These are phyloP conservation scores for Moniliophthora roreri DNA, from an alignment of 1,284 basidiomycete genomes.

Conservation along the genomic window DNA sequence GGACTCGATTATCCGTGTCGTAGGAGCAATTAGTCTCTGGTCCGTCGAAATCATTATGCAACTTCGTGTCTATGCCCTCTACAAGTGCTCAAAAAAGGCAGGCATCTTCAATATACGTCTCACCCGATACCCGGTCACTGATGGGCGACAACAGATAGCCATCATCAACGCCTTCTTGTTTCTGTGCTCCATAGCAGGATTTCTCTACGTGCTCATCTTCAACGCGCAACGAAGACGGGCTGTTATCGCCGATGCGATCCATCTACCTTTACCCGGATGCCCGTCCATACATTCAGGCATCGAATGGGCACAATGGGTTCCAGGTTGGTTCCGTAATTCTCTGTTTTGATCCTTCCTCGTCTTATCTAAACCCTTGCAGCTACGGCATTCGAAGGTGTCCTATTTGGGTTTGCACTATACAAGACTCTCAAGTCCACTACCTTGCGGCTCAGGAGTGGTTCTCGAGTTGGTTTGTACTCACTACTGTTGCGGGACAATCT, in stretches of 20 bases:
- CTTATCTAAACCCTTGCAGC: slow-evolving; percentile 19
- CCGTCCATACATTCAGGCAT: slow-evolving; percentile 41
- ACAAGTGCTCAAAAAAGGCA: slow-evolving; percentile 34
- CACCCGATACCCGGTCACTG: background rate
- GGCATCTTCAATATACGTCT: too few relatives aligned
- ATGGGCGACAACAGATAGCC: slow-evolving; percentile 26
- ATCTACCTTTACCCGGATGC: slow-evolving; percentile 40
- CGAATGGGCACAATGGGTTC: slow-evolving; percentile 46
- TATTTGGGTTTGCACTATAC: slow-evolving; percentile 39
- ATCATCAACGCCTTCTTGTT: slow-evolving; percentile 36
- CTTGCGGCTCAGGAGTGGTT: slow-evolving; percentile 19
- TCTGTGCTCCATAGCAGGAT: slow-evolving; percentile 34
- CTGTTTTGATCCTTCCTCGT: background rate
- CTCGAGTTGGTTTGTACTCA: slow-evolving; percentile 24
- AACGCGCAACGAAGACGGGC: slow-evolving; percentile 31
- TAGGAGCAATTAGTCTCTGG: slow-evolving; percentile 40
- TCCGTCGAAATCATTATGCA: slow-evolving; percentile 43
- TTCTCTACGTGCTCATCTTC: slow-evolving; percentile 35
- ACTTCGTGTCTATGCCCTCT: slow-evolving; percentile 38
- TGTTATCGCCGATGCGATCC: slow-evolving; percentile 32
- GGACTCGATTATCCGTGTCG: slow-evolving; percentile 35
- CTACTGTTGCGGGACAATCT: slow-evolving; percentile 38
- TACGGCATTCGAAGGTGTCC: slow-evolving; percentile 36
- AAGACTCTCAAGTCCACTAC: slow-evolving; percentile 29
- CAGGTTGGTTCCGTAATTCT: slow-evolving; percentile 18